Percentiles rank a stretch among this genome's conserved stretches.
Evolutionary conservation across 208 protist species (phyloP).

Genomic region (Acanthamoeba triangularis): DNA sequence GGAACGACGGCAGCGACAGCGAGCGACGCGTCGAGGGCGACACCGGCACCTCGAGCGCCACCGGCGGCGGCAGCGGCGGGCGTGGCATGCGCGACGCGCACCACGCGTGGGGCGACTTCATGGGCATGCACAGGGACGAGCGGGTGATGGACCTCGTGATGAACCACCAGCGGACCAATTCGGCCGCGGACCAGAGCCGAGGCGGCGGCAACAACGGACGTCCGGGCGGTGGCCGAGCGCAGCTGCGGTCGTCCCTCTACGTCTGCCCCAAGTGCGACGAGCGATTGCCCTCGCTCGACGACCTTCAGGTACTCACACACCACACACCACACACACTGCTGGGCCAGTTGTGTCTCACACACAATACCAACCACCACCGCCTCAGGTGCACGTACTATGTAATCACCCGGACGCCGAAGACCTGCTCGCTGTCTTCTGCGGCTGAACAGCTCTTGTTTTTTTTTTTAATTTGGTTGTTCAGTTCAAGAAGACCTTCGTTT

Average conservation of each 20-base stretch:
- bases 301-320: not conserved
- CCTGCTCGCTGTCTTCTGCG: slow-evolving; percentile 1
- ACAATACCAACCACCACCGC: too few relatives aligned
- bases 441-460: too few relatives aligned
- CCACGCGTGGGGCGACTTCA: not conserved
- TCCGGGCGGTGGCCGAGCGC: not conserved
- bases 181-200: not conserved
- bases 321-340: too few relatives aligned
- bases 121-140: slow-evolving; percentile 13
- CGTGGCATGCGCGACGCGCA: not conserved
- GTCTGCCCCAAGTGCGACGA: slow-evolving; percentile 23
- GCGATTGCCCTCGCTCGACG: not conserved
- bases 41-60: not conserved
- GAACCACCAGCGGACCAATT: not conserved
- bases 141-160: not conserved
- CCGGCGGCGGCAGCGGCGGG: not conserved
- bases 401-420: not conserved
- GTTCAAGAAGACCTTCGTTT: too few relatives aligned
- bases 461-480: too few relatives aligned
- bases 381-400: not conserved
- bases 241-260: slow-evolving; percentile 27
- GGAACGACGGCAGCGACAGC: not conserved
- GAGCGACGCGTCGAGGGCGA: not conserved
- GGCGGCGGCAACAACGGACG: not conserved
- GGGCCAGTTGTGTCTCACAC: too few relatives aligned